Evolutionary conservation across 179 eudicot species (phyloP), one percentile per base, ranked within the genome.

Genomic region (Patellifolia procumbens): DNA sequence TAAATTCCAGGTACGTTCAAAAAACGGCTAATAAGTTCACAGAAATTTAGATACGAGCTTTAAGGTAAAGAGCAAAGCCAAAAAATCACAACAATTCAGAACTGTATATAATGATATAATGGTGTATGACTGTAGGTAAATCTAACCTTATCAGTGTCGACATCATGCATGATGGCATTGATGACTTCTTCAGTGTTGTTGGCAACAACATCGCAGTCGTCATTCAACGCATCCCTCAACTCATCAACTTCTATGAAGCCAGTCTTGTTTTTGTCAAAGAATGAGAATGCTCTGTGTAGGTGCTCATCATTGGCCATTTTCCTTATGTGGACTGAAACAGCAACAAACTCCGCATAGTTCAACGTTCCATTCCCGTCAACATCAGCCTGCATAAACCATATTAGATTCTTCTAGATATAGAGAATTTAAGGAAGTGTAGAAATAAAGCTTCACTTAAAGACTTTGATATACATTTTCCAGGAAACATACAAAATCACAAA

Each of bases 301-400:
- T 91, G 96, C 76, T 91, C 96, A 70, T 91, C 96, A 68, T 91
- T 91, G 29, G 89, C 96, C 88, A 89, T 88, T 79, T 87, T 91
- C 76, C 72, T 88, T 15, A 89, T 83, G 87, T 91, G 96, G 58
- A 91, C 84, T 34, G 88, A 82, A 51, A 91, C 86, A 53, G 93
- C 91, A 73, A 88, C 88, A 78, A 89, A 91, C 82, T 91, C 93
- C 28, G 83, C 93, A 73, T 86, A 89, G 78, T 85, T 84, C 79
- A 91, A 77, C 48, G 83, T 77, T 75, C 96, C 96, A 58, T 89
- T 88, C 59, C 92, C 88, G 75, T 88, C 91, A 48, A 85, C 91
- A 81, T 87, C 92, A 81, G 95, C 95, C 95, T 89, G 81, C 77
- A 71, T 29, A 69, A 63, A 49, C 60, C 73, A 60, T 46, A 2